Evolutionary conservation across 192 early-diverging fungal genomes (phyloP).

Genomic region (Tieghemiomyces parasiticus): DNA sequence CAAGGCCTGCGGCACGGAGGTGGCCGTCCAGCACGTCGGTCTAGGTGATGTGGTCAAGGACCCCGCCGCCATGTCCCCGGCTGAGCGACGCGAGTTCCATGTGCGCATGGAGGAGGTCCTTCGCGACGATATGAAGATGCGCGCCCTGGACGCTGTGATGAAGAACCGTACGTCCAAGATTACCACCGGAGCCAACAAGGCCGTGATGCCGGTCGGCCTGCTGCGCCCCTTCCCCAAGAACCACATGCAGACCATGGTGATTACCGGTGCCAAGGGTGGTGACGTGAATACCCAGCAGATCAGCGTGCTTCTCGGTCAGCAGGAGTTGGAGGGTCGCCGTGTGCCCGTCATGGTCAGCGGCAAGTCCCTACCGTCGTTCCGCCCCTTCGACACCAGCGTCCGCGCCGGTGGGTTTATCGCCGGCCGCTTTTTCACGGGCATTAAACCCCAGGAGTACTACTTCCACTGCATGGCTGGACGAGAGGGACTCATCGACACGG

Average conservation of each 20-base stretch:
- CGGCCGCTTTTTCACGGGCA: conserved; percentile 96
- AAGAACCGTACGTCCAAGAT: conserved; percentile 68
- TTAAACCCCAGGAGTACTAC: conserved; percentile 85
- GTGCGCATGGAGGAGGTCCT: conserved; percentile 72
- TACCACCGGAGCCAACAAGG: conserved; percentile 33
- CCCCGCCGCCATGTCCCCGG: conserved; percentile 17
- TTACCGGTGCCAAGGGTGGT: conserved; percentile 95
- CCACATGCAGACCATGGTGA: conserved; percentile 98
- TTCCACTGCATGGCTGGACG: conserved; percentile 98
- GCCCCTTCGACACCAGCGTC: conserved; percentile 75
- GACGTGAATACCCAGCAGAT: conserved; percentile 94
- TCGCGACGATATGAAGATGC: conserved; percentile 69
- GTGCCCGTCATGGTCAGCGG: conserved; percentile 97
- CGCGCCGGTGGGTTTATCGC: conserved; percentile 94
- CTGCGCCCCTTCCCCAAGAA: conserved; percentile 75
- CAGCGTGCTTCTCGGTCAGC: conserved; percentile 93
- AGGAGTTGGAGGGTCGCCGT: conserved; percentile 93
- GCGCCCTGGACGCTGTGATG: conserved; percentile 77
- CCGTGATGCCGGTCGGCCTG: conserved; percentile 23
- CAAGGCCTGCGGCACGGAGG: conserved; percentile 47
- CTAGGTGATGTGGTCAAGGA: conserved; percentile 31
- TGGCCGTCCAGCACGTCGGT: conserved; percentile 58
- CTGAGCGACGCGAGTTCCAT: conserved; percentile 40
- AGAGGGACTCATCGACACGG: conserved; percentile 99
- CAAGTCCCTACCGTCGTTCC: conserved; percentile 90